A percentile compares a stretch with the other conserved stretches of the same genome.
Conservation (phyloP, 1,284 basidiomycete species). For the Waitea zeae region DNA sequence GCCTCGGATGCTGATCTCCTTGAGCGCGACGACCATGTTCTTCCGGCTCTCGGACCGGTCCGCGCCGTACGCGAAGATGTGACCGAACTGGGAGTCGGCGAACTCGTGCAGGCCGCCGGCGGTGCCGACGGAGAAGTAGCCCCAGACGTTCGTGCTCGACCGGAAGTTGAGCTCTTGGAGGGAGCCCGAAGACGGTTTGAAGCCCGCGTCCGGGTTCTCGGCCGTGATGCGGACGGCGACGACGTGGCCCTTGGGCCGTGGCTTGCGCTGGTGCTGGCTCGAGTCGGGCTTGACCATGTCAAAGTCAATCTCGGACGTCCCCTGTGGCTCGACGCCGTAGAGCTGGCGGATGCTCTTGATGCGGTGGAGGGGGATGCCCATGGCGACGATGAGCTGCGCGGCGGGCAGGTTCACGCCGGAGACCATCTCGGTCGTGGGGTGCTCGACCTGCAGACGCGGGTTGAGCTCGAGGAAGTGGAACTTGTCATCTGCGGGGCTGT, state of each 20-base stretch:
- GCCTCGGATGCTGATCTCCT: constrained; percentile 96
- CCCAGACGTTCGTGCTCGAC: constrained; percentile 98
- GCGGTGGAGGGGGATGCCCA: constrained; percentile 94
- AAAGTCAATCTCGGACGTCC: constrained; percentile 87
- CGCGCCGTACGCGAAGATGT: constrained; percentile 98
- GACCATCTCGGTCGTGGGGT: constrained; percentile 99
- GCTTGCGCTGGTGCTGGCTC: constrained; percentile 83
- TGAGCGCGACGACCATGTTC: constrained; percentile 99
- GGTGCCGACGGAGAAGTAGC: constrained; percentile 95
- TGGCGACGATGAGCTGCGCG: constrained; percentile 93
- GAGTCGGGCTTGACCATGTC: constrained; percentile 84
- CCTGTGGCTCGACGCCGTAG: constrained; percentile 86
- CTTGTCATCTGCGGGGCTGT: constrained; percentile 84
- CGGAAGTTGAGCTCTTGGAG: constrained; percentile 99
- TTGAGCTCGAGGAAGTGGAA: constrained; percentile 99
- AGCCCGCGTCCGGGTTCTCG: constrained; percentile 99
- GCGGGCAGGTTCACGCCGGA: constrained; percentile 96
- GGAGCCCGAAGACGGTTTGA: constrained; percentile 96
- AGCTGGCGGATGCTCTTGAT: constrained; percentile 94
- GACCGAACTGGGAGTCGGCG: constrained; percentile 96
- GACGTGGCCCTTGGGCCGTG: constrained; percentile 94
- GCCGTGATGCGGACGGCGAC: constrained; percentile 99
- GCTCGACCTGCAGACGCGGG: constrained; percentile 98
- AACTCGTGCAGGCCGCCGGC: constrained; percentile 98
- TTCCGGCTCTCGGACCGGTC: constrained; percentile 92